Base-by-base conservation (phyloP, 257 asterid genomes). In the Solanum pennellii region DNA sequence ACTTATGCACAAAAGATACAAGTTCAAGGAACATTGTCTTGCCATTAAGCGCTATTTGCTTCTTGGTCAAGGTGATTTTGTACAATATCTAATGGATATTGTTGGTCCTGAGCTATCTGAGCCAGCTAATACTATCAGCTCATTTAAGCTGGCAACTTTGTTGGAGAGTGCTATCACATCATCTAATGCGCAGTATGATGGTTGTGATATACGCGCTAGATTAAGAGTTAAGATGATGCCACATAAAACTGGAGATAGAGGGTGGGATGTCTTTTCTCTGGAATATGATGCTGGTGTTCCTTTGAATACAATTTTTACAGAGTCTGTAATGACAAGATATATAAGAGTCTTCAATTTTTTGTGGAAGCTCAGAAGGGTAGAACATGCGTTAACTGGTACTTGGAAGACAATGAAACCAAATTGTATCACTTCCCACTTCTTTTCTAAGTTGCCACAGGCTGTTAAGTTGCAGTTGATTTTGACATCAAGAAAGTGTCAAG, bases 371-470 rank as follows among this genome's bases (percentile, higher is more conserved):
- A 92, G 97, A 88, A 93, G 99, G 91, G 98, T 97, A 75, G 99
- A 97, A 89, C 99, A 97, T 39, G 99, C 97, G 41, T 93, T 97
- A 68, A 97, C 94, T 82, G 94, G 98, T 91, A 96, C 94, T 66
- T 97, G 99, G 99, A 97, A 96, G 89, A 93, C 92, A 56, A 97
- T 97, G 99, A 97, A 96, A 88, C 99, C 99, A n/a, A 96, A 96
- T 86, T 92, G 97, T 88, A 96, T 96, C 86, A 93, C 98, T 87
- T 94, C 99, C 84, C 95, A 93, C 82, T 93, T 91, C 90, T 94
- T 92, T 87, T 86, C 93, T 71, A 95, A 93, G 93, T 86, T 96
- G 87, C 99, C 99, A 20, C 91, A 89, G 6, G 93, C 94, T 89
- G 95, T 97, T 88, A 96, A 94, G 90, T 88, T 88, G 88, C 98